A percentile compares a stretch with the other conserved stretches of the same genome.
Conservation (phyloP, 352 stramenopile genomes). For the Phytophthora europaea region DNA sequence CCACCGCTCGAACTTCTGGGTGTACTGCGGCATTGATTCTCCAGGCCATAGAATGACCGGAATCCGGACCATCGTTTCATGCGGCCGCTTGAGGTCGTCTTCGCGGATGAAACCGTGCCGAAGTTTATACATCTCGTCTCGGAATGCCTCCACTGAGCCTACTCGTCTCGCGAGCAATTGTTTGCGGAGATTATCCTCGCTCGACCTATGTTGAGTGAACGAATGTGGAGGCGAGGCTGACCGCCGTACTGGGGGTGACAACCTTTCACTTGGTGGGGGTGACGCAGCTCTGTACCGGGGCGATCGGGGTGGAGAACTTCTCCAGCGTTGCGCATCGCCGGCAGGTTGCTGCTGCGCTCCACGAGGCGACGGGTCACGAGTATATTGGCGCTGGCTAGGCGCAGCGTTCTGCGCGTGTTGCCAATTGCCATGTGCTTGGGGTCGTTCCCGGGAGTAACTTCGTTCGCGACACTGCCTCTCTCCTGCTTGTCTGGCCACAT, state of each 20-base stretch:
- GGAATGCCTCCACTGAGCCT: conserved; percentile 37
- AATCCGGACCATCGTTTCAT: conserved; percentile 38
- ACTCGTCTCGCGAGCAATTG: conserved; percentile 38
- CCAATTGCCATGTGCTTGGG: conserved; percentile 10
- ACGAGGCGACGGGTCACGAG: conserved; percentile 1
- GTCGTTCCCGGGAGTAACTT: conserved; percentile 23
- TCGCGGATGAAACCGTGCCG: conserved; percentile 31
- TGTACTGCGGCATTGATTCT: conserved; percentile 38
- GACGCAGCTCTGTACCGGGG: conserved; percentile 16
- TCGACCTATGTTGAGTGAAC: neutral
- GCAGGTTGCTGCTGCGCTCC: conserved; percentile 4
- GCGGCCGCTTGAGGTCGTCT: conserved; percentile 34
- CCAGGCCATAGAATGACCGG: conserved; percentile 29
- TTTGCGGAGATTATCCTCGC: conserved; percentile 4
- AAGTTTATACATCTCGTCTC: conserved; percentile 39
- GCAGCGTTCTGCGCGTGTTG: neutral
- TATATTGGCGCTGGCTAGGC: neutral
- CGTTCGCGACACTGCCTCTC: conserved; percentile 4
- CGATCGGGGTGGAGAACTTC: conserved; percentile 8
- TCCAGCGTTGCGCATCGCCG: conserved; percentile 6
- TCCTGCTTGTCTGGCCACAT: conserved; percentile 5
- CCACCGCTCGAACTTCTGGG: conserved; percentile 37
- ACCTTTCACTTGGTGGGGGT: conserved; percentile 14
- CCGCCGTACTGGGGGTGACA: conserved; percentile 1
- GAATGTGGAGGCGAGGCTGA: conserved; percentile 18